Base-by-base conservation (phyloP, 78 protist genomes). In the Cavenderia fasciculata region DNA sequence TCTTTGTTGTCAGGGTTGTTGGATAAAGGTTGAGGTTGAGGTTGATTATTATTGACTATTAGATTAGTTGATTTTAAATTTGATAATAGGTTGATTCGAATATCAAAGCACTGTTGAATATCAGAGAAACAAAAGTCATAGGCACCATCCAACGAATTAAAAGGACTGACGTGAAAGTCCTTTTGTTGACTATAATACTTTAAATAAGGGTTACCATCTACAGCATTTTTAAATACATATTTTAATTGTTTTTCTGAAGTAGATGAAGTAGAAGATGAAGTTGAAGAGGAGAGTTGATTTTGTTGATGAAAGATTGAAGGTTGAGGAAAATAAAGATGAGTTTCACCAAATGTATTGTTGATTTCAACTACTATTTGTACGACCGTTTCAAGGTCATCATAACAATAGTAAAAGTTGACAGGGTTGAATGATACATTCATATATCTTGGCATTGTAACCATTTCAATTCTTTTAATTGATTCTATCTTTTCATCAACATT, bases 271-370 rank as follows among this genome's bases (percentile, higher is more conserved):
- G n/a, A n/a, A n/a, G n/a, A n/a, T n/a, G n/a, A n/a, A n/a, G n/a
- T n/a, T n/a, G n/a, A n/a, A n/a, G n/a, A n/a, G n/a, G n/a, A n/a
- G n/a, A n/a, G n/a, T n/a, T n/a, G n/a, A 49, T 70, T 27, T 49
- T 10, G 0, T 49, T 70, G 63, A 27, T 25, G 23, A 14, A 70
- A 43, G 27, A 49, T 43, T 0, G 77, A 33, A 10, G 61, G 43
- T 4, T 11, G 2, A 40, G 74, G 87, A 25, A 49, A 78, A 65
- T 78, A 78, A 18, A 78, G 31, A 51, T 78, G 87, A 19, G 87
- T 78, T 25, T 78, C 87, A 25, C 87, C 87, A 78, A 78, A 78
- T 33, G 87, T 78, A 65, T 78, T 78, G 59, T 78, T 78, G 27
- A 78, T 78, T 59, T 78, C 87, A 14, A 38, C 87, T 25, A 65